Base-by-base conservation (phyloP, 2,329 filamentous ascomycete species). In the Colletotrichum kahawae region DNA sequence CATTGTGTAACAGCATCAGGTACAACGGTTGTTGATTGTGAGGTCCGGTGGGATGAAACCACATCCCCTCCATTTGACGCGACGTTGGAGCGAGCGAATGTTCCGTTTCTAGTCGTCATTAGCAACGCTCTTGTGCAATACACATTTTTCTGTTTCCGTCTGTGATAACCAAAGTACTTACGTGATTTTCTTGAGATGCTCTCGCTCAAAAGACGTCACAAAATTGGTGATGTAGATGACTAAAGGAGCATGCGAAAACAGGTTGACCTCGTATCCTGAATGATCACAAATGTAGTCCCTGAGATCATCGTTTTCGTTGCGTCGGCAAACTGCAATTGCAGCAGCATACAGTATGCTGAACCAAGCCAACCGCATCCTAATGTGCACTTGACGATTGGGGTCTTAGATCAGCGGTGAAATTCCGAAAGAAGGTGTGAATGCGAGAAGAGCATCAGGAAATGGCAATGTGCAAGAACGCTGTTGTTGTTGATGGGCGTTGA, bases 201-300 rank as follows among this genome's bases (percentile, higher is more conserved):
- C 67, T 13, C 81, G 80, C 76, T 86, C 85, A 29, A 83, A 78
- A 10, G 78, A 67, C 1, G 81, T 85, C 36, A 86, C 74, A 74
- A 86, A 86, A 43, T 82, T 78, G 29, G 79, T 79, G 10, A 86
- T 80, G 62, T 86, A 86, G 36, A 86, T 82, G 14, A 86, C 83
- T 7, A 86, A 73, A 2, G 85, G 85, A 21, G 83, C 83, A 63
- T 80, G 80, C 14, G 83, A 84, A 57, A 83, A 77, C n/a, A 84
- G 77, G 34, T 82, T 79, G 16, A 79, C 79, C 57, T 81, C 78
- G 59, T 84, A 84, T 36, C 78, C 77, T 16, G 82, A 81, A 68
- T 84, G 82, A 59, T 79, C 76, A 71, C 83, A 84, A 7, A 27
- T 27, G 36, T 68, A 77, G n/a, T 77, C 77, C 21, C 78, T 72